A percentile compares a stretch with the other conserved stretches of the same genome.
These are phyloP conservation scores for Trypanosoma theileri DNA, from an alignment of 208 protist genomes.

Conservation along the genomic window DNA sequence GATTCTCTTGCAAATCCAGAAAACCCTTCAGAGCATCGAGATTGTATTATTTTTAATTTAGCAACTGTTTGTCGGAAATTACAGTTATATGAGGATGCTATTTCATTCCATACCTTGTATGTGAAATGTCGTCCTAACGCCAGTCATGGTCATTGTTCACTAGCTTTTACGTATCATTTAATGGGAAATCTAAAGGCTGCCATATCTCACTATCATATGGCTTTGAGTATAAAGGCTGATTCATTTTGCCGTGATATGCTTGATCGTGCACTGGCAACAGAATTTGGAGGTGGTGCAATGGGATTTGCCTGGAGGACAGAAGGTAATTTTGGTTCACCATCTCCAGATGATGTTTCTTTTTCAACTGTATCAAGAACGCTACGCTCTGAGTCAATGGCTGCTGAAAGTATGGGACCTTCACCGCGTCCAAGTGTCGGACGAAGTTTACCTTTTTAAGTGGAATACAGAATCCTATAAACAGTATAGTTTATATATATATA, in stretches of 20 bases:
- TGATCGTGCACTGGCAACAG: constrained; percentile 64
- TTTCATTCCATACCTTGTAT: constrained; percentile 80
- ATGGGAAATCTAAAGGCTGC: constrained; percentile 73
- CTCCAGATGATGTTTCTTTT: constrained; percentile 69
- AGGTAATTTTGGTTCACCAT: constrained; percentile 33
- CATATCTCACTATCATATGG: constrained; percentile 85
- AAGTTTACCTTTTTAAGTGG: constrained; percentile 31
- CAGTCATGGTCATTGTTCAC: constrained; percentile 74
- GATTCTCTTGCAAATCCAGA: constrained; percentile 58
- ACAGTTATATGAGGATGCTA: constrained; percentile 54
- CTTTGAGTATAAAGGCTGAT: constrained; percentile 84
- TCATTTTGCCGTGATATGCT: constrained; percentile 86
- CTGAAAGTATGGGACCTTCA: constrained; percentile 45
- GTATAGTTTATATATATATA: neutral
- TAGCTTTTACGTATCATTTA: constrained; percentile 89
- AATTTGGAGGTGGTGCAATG: constrained; percentile 51
- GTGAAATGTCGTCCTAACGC: constrained; percentile 74
- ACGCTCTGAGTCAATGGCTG: constrained; percentile 49
- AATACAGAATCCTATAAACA: neutral
- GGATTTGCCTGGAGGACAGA: constrained; percentile 41
- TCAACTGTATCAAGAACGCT: constrained; percentile 57
- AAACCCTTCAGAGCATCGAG: constrained; percentile 73
- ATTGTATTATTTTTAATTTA: constrained; percentile 90
- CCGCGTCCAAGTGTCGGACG: constrained; percentile 55
- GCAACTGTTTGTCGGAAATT: constrained; percentile 72